Evolutionary conservation across 176 grass and related monocot species (phyloP).

Genomic region (Carex pumila): DNA sequence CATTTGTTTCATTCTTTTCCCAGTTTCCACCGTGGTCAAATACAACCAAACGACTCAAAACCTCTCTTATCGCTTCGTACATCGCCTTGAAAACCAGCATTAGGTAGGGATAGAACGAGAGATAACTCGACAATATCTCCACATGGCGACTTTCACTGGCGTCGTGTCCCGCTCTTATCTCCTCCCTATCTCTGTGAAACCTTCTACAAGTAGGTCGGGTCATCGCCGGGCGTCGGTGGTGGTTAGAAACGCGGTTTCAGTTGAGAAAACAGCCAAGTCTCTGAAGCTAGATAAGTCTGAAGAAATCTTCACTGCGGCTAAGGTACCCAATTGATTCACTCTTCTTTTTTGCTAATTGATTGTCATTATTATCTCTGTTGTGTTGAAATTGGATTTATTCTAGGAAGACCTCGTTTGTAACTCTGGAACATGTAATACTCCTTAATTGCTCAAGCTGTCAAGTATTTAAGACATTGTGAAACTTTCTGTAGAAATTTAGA

Average conservation of each 20-base stretch:
- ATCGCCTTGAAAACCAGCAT: neutral
- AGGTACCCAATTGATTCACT: conserved; percentile 18
- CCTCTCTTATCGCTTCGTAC: conserved; percentile 17
- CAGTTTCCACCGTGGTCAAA: neutral
- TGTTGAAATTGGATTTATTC: neutral
- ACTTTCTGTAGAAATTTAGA: neutral
- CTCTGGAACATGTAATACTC: neutral
- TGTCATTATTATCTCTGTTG: neutral
- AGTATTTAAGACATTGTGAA: neutral
- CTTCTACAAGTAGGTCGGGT: conserved; percentile 2
- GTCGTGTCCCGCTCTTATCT: neutral
- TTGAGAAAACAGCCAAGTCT: conserved; percentile 50
- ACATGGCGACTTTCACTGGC: conserved; percentile 17
- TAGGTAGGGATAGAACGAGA: neutral
- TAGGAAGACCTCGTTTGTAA: neutral
- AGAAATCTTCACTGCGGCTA: conserved; percentile 85
- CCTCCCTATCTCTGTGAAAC: conserved; percentile 10
- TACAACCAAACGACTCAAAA: conserved; percentile 15
- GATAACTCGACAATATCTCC: neutral
- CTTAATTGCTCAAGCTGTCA: neutral
- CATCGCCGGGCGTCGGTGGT: conserved; percentile 3
- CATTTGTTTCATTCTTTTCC: neutral
- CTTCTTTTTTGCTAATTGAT: neutral
- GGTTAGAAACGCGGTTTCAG: conserved; percentile 47
- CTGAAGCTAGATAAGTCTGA: conserved; percentile 59